A percentile compares a stretch with the other conserved stretches of the same genome.
Conservation (phyloP, 2,329 filamentous ascomycete species). For the Tolypocladium cylindrosporum region DNA sequence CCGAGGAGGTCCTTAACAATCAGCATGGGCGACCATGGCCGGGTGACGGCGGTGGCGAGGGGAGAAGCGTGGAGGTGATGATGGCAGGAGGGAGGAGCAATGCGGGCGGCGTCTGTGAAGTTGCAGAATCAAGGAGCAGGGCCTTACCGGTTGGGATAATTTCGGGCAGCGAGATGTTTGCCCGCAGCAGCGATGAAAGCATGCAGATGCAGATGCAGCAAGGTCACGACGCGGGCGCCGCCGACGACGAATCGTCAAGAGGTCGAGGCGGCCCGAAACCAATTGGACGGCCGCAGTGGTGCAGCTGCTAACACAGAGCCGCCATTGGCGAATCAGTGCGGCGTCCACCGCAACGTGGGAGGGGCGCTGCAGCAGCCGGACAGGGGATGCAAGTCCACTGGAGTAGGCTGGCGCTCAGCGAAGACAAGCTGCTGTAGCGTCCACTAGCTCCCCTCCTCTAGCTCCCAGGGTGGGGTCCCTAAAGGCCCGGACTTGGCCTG, state of each 20-base stretch:
- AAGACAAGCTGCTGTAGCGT: background rate
- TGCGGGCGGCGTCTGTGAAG: background rate
- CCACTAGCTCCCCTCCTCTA: background rate
- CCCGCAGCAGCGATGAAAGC: background rate
- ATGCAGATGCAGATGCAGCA: background rate
- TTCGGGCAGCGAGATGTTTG: background rate
- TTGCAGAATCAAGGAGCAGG: background rate
- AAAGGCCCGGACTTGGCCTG: background rate
- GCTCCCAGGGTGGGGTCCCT: background rate
- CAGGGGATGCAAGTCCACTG: conserved; percentile 5
- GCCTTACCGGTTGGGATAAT: background rate
- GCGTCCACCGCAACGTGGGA: conserved; percentile 12
- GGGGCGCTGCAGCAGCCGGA: conserved; percentile 2
- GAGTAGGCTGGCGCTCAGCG: background rate
- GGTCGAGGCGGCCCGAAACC: background rate
- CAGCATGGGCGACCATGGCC: conserved; percentile 29
- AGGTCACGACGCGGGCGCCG: background rate
- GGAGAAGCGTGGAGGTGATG: background rate
- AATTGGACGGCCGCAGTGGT: background rate
- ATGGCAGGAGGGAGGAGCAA: background rate
- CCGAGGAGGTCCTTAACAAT: conserved; percentile 42
- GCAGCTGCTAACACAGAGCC: background rate
- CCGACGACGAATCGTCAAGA: background rate
- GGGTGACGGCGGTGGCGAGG: background rate
- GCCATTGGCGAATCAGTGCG: conserved; percentile 15